Evolutionary conservation across 2,329 filamentous ascomycete genomes (phyloP), one percentile per base, ranked within the genome.

Genomic region (Ceratocystis cubensis): DNA sequence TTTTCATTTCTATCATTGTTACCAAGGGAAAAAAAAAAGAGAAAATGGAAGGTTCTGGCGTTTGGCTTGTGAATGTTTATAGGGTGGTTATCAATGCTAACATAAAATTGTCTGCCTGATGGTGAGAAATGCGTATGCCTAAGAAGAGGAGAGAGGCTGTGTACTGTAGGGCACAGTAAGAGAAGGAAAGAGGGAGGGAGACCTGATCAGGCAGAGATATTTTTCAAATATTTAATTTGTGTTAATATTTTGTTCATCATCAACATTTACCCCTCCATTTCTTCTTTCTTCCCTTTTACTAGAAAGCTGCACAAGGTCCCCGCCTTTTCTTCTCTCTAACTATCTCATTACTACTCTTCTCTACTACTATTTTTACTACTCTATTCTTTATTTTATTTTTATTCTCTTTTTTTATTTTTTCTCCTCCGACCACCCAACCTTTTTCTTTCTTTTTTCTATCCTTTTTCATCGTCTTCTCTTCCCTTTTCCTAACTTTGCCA

Each of bases 311-410:
- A 41, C 37, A 59, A 59, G 56, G 56, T 59, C 56, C 56, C 56
- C 56, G 56, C 56, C 56, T 63, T 63, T 44, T 46, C 33, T 20
- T 63, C 57, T 28, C 33, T 44, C 41, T 57, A 37, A 41, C 61
- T 59, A 25, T 53, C 61, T 59, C 28, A 56, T 15, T 13, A 41
- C 37, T 41, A 41, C 37, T 41, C 10, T 41, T 15, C 37, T 41
- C 37, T 41, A 41, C 37, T 41, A 41, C 37, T 41, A 41, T 41
- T 41, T 41, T 41, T 41, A 41, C 37, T 15, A 41, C 37, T 41
- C 37, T 15, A 41, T 65, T 4, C 25, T 48, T 69, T 48, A 64
- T 48, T 66, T 69, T 63, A 69, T 64, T 65, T 67, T 67, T 28
- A 61, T 66, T 44, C 45, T 66, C 53, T 61, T 59, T n/a, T 61